Evolutionary conservation across 1,284 basidiomycete species (phyloP).

Genomic region (Sphagnurus paluster): DNA sequence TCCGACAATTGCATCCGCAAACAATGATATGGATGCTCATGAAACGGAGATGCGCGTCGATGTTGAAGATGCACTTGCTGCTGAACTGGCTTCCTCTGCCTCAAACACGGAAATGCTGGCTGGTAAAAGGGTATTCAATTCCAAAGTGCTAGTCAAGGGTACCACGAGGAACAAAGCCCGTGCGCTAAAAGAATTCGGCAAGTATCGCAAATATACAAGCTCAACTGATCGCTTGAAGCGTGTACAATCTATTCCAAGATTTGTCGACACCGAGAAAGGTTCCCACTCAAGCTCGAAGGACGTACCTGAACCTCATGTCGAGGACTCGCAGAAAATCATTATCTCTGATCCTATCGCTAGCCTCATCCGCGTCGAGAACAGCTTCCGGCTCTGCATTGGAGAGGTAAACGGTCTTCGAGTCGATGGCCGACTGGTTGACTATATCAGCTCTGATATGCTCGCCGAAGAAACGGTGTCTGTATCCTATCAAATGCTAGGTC

Average conservation of each 20-base stretch:
- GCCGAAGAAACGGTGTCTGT: constrained; percentile 20
- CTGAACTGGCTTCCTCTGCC: background rate
- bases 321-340: constrained; percentile 4
- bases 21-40: background rate
- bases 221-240: constrained; percentile 21
- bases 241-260: constrained; percentile 19
- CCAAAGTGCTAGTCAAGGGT: constrained; percentile 11
- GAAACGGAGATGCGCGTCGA: background rate
- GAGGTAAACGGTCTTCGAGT: constrained; percentile 24
- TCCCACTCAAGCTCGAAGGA: too few relatives aligned
- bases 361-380: constrained; percentile 17
- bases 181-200: constrained; percentile 11
- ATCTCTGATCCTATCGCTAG: constrained; percentile 24
- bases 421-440: constrained; percentile 18
- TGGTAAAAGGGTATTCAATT: constrained; percentile 1
- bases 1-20: background rate
- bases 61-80: constrained; percentile 8
- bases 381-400: constrained; percentile 26
- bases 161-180: constrained; percentile 13
- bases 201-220: constrained; percentile 10
- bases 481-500: constrained; percentile 25
- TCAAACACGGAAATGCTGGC: background rate
- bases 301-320: background rate
- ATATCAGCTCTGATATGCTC: constrained; percentile 21
- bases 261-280: background rate